Conservation (phyloP, 228 moss, liverwort and hornwort genomes). For the Sphagnum magellanicum region DNA sequence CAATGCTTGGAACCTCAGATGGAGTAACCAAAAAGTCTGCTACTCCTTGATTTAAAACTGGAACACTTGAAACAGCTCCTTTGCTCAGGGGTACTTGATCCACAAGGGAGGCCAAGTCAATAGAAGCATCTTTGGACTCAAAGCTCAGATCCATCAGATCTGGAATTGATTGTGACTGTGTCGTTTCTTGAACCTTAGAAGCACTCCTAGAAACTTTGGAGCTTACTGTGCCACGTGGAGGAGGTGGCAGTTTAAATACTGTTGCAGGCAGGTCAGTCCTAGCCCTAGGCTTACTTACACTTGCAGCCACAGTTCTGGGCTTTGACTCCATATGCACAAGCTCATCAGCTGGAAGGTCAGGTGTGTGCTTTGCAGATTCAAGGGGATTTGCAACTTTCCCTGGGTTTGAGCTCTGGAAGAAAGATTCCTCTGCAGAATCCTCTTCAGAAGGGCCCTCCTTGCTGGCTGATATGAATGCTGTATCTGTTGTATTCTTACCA, state of each 20-base stretch:
- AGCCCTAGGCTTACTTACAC: neutral
- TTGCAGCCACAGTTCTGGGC: no score
- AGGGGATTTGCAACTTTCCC: no score
- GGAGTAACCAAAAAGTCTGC: neutral
- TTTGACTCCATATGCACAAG: no score
- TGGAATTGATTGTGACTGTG: neutral
- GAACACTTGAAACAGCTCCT: neutral
- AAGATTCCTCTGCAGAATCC: no score
- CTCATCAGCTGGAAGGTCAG: no score
- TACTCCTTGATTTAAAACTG: no score
- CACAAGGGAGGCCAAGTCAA: neutral
- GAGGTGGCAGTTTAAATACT: slow-evolving; percentile 13
- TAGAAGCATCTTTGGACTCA: neutral
- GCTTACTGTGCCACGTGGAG: slow-evolving; percentile 20
- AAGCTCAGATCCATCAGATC: slow-evolving; percentile 24
- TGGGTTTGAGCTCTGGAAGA: no score
- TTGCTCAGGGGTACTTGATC: neutral
- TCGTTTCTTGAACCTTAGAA: neutral
- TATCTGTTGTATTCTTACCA: no score
- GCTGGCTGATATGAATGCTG: no score
- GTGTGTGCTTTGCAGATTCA: no score
- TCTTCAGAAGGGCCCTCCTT: no score
- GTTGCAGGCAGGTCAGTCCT: neutral
- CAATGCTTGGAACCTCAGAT: neutral
- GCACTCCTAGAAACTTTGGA: neutral